These are phyloP conservation scores for Pseudocercospora vitis DNA, from an alignment of 2,329 filamentous ascomycete species.

Conservation along the genomic window DNA sequence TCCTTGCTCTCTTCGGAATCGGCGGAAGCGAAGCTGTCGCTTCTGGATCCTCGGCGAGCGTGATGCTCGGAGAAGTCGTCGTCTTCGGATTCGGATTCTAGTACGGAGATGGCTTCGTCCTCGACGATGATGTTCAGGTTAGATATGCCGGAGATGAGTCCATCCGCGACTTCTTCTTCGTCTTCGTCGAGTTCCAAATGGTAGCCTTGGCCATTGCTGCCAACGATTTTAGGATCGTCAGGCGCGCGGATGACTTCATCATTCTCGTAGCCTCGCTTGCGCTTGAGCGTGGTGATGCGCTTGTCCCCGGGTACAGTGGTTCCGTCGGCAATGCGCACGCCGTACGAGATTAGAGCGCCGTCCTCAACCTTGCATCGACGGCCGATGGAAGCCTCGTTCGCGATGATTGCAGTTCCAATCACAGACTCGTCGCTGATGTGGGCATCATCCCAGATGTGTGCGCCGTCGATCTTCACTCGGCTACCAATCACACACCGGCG, in stretches of 20 bases:
- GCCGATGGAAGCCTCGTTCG: constrained; percentile 69
- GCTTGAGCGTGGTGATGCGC: constrained; percentile 49
- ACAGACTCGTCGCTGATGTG: constrained; percentile 72
- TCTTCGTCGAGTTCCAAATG: constrained; percentile 62
- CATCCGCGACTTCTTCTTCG: constrained; percentile 55
- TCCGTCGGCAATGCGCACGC: constrained; percentile 68
- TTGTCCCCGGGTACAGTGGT: constrained; percentile 48
- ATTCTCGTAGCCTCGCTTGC: constrained; percentile 46
- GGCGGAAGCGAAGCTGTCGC: constrained; percentile 46
- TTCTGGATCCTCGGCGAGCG: constrained; percentile 33
- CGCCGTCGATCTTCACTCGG: constrained; percentile 74
- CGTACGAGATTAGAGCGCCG: constrained; percentile 77
- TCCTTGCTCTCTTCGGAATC: constrained; percentile 61
- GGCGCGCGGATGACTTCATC: constrained; percentile 37
- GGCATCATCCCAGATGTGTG: constrained; percentile 85
- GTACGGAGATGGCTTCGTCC: constrained; percentile 62
- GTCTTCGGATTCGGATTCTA: constrained; percentile 55
- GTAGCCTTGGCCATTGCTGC: constrained; percentile 60
- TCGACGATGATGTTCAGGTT: constrained; percentile 52
- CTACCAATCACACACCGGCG: constrained; percentile 82
- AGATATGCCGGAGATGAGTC: constrained; percentile 34
- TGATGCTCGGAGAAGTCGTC: constrained; percentile 47
- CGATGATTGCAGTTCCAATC: constrained; percentile 73
- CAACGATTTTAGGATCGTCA: constrained; percentile 57
- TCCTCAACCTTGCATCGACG: constrained; percentile 66